Base-by-base conservation (phyloP, 805 yeast species). In the Kuraishia cidri region DNA sequence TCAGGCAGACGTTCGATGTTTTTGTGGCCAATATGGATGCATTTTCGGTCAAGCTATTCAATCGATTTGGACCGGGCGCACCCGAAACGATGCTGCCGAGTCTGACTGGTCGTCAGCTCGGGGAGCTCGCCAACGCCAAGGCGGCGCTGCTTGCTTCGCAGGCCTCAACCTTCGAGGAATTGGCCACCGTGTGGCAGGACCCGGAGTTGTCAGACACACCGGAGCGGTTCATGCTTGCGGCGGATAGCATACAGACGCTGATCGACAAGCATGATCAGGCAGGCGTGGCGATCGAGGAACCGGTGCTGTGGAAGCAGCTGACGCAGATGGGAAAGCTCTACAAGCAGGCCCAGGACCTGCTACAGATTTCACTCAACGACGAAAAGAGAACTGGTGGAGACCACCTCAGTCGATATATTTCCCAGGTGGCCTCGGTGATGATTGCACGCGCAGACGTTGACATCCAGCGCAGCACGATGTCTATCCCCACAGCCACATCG, bases 381-480 rank as follows among this genome's bases (percentile, higher is more conserved):
- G 12, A 15, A 16, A 19, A 8, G 30, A 7, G 23, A 7, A 12
- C 31, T 6, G 19, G 17, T 13, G 29, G 40, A 26, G 35, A 26
- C 11, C n/a, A n/a, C n/a, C n/a, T n/a, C n/a, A 23, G 29, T 7
- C 37, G 33, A 20, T 33, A 32, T 9, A 35, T 34, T 13, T 40
- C 51, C 20, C 66, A 65, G 36, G 37, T 69, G 2, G 54, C 69
- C 37, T 56, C 64, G 6, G 50, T 71, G 1, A 42, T 62, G 21
- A 64, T 70, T n/a, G 72, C 69, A 21, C 52, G 78, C 31, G 63
- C 73, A 2, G 79, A 72, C 43, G 57, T 71, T 3, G 77, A 70
- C 34, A 43, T 68, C 9, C 75, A 69, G 44, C 52, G 77, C 35
- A 52, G 65, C n/a, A 60, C 55, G 29, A 21, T 67, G 3, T 31